Evolutionary conservation across 805 yeast species (phyloP).

Genomic region (Blastobotrys americana): DNA sequence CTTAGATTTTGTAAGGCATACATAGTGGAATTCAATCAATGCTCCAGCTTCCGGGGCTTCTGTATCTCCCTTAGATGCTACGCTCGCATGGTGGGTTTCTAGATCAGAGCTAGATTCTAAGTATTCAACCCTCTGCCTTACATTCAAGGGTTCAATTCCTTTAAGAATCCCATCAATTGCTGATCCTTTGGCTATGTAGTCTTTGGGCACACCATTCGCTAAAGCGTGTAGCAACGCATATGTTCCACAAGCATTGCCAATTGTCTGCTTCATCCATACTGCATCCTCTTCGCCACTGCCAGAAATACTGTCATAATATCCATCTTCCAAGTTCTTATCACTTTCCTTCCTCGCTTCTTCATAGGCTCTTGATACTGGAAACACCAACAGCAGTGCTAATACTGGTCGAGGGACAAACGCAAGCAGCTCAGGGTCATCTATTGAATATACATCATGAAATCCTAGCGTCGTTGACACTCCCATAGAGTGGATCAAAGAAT

Average conservation of each 20-base stretch:
- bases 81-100: conserved; percentile 36
- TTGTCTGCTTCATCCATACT: conserved; percentile 78
- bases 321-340: conserved; percentile 29
- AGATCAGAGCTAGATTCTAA: conserved; percentile 37
- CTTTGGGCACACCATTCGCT: conserved; percentile 31
- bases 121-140: conserved; percentile 35
- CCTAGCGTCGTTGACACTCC: conserved; percentile 56
- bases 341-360: conserved; percentile 43
- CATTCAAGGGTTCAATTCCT: conserved; percentile 20
- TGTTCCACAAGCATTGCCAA: conserved; percentile 87
- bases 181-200: conserved; percentile 26
- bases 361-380: conserved; percentile 65
- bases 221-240: conserved; percentile 74
- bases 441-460: conserved; percentile 76
- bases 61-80: conserved; percentile 34
- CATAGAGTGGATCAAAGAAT: conserved; percentile 54
- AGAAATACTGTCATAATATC: conserved; percentile 27
- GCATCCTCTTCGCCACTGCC: conserved; percentile 23
- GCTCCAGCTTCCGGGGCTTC: conserved; percentile 37
- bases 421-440: conserved; percentile 76
- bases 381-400: conserved; percentile 65
- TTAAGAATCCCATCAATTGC: conserved; percentile 26
- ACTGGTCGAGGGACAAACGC: conserved; percentile 78
- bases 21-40: conserved; percentile 61
- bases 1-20: conserved; percentile 55